Evolutionary conservation across 345 rosid genomes (phyloP), one percentile per base, ranked within the genome.

Genomic region (Turritis glabra): DNA sequence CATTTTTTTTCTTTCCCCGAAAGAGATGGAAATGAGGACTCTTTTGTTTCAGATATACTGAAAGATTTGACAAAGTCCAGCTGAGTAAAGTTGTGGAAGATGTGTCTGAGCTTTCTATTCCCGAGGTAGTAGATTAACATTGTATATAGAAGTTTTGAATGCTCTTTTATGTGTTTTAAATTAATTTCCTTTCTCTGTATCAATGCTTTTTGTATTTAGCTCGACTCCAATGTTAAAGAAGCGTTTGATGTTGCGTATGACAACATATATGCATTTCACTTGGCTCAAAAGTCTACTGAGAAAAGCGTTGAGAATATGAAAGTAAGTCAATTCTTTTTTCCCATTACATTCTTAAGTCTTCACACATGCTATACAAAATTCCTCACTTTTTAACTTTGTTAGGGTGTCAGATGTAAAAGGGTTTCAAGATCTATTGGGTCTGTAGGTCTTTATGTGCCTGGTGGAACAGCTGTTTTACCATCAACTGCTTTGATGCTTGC

Each of bases 401-500:
- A 90, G 97, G 98, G 98, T 80, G 98, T 94, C 18, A 86, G 48
- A 67, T 94, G 98, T 80, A 90, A 94, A 81, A 73, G 97, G 52
- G 96, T 91, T 53, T 85, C 97, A 0, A 85, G 97, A 79, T 82
- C 93, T 82, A 90, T 94, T 80, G 85, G 84, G 26, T 91, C 98
- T 33, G 96, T 94, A 5, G 97, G 98, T 52, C 98, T 91, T 76
- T 90, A 91, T 82, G 98, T 94, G 13, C 95, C 97, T 5, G 97
- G 96, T 26, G 98, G 96, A 51, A 94, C 97, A 53, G 93, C 96
- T 55, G 96, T 91, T 79, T 83, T 94, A 72, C 98, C 97, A 19
- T 94, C 97, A 55, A 91, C 97, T 25, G 96, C 98, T 59, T 73
- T 94, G 64, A 91, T 94, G 97, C 97, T 94, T 80, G 76, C 97